Percentiles rank a stretch among this genome's conserved stretches.
These are phyloP conservation scores for Mollisiaceae sp. DNA, from an alignment of 2,329 filamentous ascomycete genomes.

Conservation along the genomic window DNA sequence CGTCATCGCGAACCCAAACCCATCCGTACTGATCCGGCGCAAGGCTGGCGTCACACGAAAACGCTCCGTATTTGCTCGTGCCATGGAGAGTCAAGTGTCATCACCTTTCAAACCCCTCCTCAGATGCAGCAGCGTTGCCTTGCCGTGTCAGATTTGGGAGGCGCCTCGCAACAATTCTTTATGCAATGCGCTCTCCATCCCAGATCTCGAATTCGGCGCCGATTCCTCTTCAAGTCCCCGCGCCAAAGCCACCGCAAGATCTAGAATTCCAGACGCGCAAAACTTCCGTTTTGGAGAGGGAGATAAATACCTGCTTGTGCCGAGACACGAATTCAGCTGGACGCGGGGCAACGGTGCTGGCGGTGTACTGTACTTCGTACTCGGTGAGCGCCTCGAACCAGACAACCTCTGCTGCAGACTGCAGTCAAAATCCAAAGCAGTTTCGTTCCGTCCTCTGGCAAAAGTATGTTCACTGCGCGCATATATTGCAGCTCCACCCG, in stretches of 20 bases:
- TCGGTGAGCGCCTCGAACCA: conserved; percentile 7
- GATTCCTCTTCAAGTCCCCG: neutral
- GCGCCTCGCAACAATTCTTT: neutral
- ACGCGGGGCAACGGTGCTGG: neutral
- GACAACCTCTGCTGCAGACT: neutral
- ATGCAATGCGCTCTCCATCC: neutral
- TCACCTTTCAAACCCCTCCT: neutral
- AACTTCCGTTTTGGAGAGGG: neutral
- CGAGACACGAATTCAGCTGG: neutral
- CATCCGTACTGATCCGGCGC: neutral
- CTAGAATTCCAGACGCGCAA: neutral
- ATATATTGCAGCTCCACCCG: conserved; percentile 2
- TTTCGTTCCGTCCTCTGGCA: neutral
- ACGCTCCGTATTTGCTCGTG: neutral
- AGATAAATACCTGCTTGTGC: conserved; percentile 5
- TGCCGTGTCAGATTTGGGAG: neutral
- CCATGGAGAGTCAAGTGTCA: neutral
- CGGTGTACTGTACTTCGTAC: neutral
- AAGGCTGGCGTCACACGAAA: conserved; percentile 8
- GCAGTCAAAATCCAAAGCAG: conserved; percentile 4
- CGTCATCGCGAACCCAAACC: neutral
- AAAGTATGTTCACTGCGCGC: neutral
- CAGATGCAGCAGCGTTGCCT: conserved; percentile 1
- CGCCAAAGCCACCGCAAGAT: neutral
- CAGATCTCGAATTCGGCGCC: neutral